Base-by-base conservation (phyloP, 2,329 filamentous ascomycete species). In the Ceratocystis eucalypticola region DNA sequence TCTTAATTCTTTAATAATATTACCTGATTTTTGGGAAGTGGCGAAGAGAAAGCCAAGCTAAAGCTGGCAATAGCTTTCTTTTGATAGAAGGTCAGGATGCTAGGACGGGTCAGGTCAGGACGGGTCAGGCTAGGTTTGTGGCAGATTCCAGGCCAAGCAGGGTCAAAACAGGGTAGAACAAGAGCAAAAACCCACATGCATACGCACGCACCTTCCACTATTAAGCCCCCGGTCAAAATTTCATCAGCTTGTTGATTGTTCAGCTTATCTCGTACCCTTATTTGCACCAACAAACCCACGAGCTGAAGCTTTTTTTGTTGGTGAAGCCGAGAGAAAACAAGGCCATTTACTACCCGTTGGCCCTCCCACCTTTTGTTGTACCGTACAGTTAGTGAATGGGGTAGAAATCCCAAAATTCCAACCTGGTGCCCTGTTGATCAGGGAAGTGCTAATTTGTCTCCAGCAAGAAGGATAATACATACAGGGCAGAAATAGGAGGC, bases 201-300 rank as follows among this genome's bases (percentile, higher is more conserved):
- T 8, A 59, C 55, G 55, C 55, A 59, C 55, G 55, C 55, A 37
- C 55, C 55, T 59, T n/a, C 55, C 55, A 59, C 55, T 59, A 33
- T 59, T 59, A 59, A 59, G n/a, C 30, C n/a, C 55, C 55, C n/a
- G 5, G 55, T 37, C 55, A 17, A 15, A 59, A 37, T 59, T 5
- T 17, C 55, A 12, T 37, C 55, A 59, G 55, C 53, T 33, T 20
- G 7, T 22, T 25, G 20, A 53, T 8, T 25, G n/a, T 22, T 48
- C 48, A 22, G 25, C 48, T 53, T 53, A 10, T 28, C 28, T 28
- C 7, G 48, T 5, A 25, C 48, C 48, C 15, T 28, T 5, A 4
- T 53, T 15, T 3, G 48, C 48, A 15, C 8, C 48, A 50, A 50
- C 48, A 50, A 50, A 22, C 20, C 15, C 37, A 41, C 37, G 22